phyloP scores from a whole-genome alignment of 1,284 basidiomycete genomes.

The Phellopilus nigrolimitatus region DNA sequence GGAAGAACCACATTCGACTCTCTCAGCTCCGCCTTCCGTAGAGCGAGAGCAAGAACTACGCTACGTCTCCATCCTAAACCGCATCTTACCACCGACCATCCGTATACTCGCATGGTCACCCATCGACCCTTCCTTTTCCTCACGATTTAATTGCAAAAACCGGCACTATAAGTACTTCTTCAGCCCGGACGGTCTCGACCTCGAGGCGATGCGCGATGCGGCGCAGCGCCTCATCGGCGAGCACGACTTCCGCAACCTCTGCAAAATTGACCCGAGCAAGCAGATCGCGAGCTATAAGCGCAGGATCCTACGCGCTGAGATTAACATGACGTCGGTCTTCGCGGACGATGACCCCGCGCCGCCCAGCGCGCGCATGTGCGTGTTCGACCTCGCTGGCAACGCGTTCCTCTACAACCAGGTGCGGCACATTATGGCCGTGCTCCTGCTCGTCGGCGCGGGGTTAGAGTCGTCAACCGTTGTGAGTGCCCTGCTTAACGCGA shows the following conservation, averaged over 20 bases:
- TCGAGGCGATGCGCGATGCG: constrained; percentile 74
- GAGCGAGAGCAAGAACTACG: constrained; percentile 54
- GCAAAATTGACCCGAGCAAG: constrained; percentile 92
- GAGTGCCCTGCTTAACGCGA: constrained; percentile 71
- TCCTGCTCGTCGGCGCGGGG: constrained; percentile 85
- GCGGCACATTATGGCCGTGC: constrained; percentile 89
- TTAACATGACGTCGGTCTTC: constrained; percentile 38
- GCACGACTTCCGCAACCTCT: constrained; percentile 96
- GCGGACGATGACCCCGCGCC: not conserved
- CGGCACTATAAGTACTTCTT: constrained; percentile 99
- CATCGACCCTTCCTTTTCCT: constrained; percentile 75
- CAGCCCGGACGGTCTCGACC: constrained; percentile 57
- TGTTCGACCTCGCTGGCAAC: constrained; percentile 83
- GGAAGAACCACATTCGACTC: constrained; percentile 20
- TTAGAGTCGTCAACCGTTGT: constrained; percentile 76
- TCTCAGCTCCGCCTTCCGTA: constrained; percentile 17
- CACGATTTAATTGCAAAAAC: constrained; percentile 82
- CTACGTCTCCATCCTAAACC: constrained; percentile 83
- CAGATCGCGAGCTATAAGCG: constrained; percentile 82
- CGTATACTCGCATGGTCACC: constrained; percentile 96
- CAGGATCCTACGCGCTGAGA: constrained; percentile 59
- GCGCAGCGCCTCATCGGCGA: constrained; percentile 75
- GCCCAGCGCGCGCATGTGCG: constrained; percentile 43
- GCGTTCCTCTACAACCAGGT: constrained; percentile 98
- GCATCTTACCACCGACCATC: constrained; percentile 86